phyloP scores from a whole-genome alignment of 202 grass and related monocot genomes.

The Setaria italica region DNA sequence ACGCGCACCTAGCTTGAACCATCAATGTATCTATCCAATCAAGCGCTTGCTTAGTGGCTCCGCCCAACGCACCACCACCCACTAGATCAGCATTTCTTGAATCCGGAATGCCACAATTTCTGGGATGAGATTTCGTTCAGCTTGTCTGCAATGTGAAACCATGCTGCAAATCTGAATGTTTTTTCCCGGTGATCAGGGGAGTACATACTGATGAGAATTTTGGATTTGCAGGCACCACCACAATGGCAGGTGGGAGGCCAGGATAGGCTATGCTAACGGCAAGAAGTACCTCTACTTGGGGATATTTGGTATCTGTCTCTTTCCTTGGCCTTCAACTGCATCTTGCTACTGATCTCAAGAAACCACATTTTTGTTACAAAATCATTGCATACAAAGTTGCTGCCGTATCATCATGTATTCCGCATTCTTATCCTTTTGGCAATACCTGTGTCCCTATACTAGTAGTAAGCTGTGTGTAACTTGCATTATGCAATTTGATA shows the following conservation, averaged over 20 bases:
- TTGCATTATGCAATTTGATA: neutral
- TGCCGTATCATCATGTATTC: neutral
- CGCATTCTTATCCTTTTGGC: neutral
- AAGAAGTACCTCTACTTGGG: conserved; percentile 70
- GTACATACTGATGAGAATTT: neutral
- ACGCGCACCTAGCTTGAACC: neutral
- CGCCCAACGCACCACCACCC: conserved; percentile 26
- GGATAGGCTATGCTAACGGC: conserved; percentile 53
- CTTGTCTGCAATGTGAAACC: neutral
- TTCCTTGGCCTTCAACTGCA: neutral
- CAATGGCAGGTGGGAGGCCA: conserved; percentile 76
- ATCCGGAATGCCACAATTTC: neutral
- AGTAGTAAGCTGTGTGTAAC: neutral
- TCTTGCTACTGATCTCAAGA: neutral
- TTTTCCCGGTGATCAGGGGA: neutral
- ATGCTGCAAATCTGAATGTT: neutral
- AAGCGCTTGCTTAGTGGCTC: neutral
- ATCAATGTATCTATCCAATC: conserved; percentile 22
- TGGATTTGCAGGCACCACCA: conserved; percentile 62
- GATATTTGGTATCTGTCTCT: conserved; percentile 46
- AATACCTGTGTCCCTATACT: neutral
- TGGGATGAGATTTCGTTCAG: neutral
- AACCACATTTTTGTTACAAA: conserved; percentile 5
- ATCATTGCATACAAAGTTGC: neutral
- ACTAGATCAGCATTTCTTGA: neutral